Base-by-base conservation (phyloP, 73 alveolate genomes). In the Stentor roeselii region DNA sequence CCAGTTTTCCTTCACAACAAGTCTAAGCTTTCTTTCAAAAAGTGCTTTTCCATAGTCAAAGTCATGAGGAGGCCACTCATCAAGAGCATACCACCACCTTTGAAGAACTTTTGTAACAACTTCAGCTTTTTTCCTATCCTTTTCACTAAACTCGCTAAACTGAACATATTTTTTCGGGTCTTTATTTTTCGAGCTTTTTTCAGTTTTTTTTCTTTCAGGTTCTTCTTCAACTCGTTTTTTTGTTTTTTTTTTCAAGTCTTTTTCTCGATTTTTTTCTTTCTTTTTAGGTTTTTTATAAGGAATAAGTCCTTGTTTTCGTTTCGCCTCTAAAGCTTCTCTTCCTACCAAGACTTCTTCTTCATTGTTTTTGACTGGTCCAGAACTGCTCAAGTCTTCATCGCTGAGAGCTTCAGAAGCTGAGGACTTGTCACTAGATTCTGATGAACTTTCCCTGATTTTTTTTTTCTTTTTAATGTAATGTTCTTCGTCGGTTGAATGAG, bases 1-100 rank as follows among this genome's bases (percentile, higher is more conserved):
- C 96, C 97, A 93, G 85, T 86, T 88, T 36, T 60, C 86, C 32
- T 86, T 74, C 38, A 89, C 91, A 3, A 93, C 97, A 15, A 86
- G 59, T 59, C 96, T 76, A 78, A 93, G 85, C 38, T 87, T 84
- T 80, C 84, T 75, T 60, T 92, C 88, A 59, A 82, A 89, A 59
- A 93, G 75, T 58, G 86, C 75, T 0, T 36, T 67, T 37, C 59
- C 34, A 37, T 87, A 87, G 78, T 93, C 94, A 82, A 84, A 93
- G 78, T 92, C 89, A 78, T 59, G 94, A 11, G 98, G 98, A 1
- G 97, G 97, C 98, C 98, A 93, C 15, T 39, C 78, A 27, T 96
- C 97, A 6, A 92, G 86, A 11, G 90, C 95, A 78, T 86, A 91
- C 93, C 94, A 88, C 94, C 95, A 93, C 50, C 98, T 37, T 40